Base-by-base conservation (phyloP, 2,329 filamentous ascomycete genomes). In the Colletotrichum filicis region DNA sequence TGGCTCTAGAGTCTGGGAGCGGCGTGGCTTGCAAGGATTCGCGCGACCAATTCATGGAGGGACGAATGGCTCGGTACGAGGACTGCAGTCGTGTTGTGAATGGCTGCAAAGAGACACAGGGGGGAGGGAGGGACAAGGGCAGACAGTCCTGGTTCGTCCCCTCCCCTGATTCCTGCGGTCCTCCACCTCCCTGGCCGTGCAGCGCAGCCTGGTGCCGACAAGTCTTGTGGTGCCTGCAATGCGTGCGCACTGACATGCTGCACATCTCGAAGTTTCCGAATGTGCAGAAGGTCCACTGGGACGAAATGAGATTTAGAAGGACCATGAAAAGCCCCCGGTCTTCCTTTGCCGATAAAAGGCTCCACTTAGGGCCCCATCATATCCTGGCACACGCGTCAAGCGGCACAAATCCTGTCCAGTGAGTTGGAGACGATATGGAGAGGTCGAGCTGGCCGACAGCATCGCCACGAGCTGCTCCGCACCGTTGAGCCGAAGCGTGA, bases 221-320 rank as follows among this genome's bases (percentile, higher is more conserved):
- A 24, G 55, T 32, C 30, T 60, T 35, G 56, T 28, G 59, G 49
- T 63, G 66, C 37, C 70, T 73, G 70, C 64, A 72, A 68, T 73
- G 69, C 69, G 49, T 14, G 30, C 68, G 69, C 69, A 69, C 65
- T 69, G 70, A 63, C 69, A 32, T 63, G 32, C 68, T 68, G 68
- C 68, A 61, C 55, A 49, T 71, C 52, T 56, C 37, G 52, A 59
- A 73, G 66, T 30, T 69, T 59, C 30, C 58, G 70, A 60, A 28
- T 37, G 59, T 60, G 60, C 53, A 59, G 53, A 60, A 58, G 35
- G n/a, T 53, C 69, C 66, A 60, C 53, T 57, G 37, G 11, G 57
- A 56, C 22, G 55, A 42, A 53, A 62, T 57, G 49, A 57, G 53
- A 42, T 71, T 37, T 52, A 46, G 19, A 28, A 52, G 59, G 55